Conservation (phyloP, 2,329 filamentous ascomycete species). For the Colletotrichum sublineola region DNA sequence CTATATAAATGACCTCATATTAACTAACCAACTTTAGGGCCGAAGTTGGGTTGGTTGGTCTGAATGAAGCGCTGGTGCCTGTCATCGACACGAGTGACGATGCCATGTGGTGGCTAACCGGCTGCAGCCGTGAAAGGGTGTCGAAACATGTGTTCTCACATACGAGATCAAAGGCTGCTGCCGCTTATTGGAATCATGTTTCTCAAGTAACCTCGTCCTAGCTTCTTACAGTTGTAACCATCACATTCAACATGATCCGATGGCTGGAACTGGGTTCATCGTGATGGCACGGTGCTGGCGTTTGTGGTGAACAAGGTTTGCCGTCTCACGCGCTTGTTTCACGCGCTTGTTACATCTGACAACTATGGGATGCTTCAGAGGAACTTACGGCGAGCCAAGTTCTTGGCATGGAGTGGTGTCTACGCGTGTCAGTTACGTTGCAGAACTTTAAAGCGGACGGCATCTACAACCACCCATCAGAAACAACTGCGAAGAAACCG, state of each 20-base stretch:
- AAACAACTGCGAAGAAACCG: neutral
- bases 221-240: neutral
- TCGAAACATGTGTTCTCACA: neutral
- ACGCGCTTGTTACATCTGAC: neutral
- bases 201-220: too few relatives aligned
- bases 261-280: neutral
- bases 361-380: conserved; percentile 32
- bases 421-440: neutral
- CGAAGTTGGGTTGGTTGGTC: too few relatives aligned
- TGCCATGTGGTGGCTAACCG: neutral
- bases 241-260: neutral
- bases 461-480: neutral
- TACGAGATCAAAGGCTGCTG: too few relatives aligned
- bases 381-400: neutral
- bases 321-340: neutral
- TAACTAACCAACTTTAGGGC: too few relatives aligned
- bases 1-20: too few relatives aligned
- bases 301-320: neutral
- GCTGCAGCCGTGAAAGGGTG: neutral
- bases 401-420: neutral
- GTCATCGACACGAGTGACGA: neutral
- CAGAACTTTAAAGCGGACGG: neutral
- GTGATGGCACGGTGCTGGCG: neutral
- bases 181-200: neutral
- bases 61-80: too few relatives aligned